Evolutionary conservation across 2,329 filamentous ascomycete genomes (phyloP), one percentile per base, ranked within the genome.

Genomic region (Phialophora tarda): DNA sequence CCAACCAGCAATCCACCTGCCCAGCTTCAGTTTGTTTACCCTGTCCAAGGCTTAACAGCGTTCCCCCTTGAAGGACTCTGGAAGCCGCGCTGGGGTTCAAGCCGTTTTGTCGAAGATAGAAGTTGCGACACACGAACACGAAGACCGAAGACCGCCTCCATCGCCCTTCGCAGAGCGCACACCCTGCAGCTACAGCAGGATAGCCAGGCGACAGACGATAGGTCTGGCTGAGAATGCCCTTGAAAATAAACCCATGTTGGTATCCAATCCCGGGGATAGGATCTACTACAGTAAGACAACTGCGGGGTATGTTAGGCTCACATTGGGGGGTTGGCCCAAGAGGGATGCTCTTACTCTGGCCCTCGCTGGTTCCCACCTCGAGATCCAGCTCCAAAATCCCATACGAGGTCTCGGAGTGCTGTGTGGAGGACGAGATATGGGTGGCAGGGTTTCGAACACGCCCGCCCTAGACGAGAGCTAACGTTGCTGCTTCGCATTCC

Each of bases 21-120:
- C 87, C 41, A 91, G 78, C 64, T 83, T 80, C 73, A 91, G 77
- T 80, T 91, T 91, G 75, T 84, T 85, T 78, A 84, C 84, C 86
- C 91, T 87, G 70, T 91, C 88, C 57, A 89, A 84, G 65, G 85
- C 79, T 12, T 81, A 83, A 48, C 91, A 77, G 84, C 82, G 74
- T 91, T 91, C 0, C 89, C 89, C 71, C 83, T 85, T 71, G 87
- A 86, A 74, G 91, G 89, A 32, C 86, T 89, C 26, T 88, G 89
- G 76, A 89, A 89, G 12, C 86, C 87, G 74, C 86, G 89, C 77
- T 90, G 88, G 0, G 88, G 88, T 73, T 84, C 88, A 44, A 44
- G 38, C 38, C 38, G 38, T n/a, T 7, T 2, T 44, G 38, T 44
- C 14, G 38, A 44, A 17, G 14, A 41, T n/a, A n/a, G 14, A 41